Percentiles rank a stretch among this genome's conserved stretches.
Evolutionary conservation across 2,329 filamentous ascomycete species (phyloP).

Genomic region (Hymenoscyphus occultus): DNA sequence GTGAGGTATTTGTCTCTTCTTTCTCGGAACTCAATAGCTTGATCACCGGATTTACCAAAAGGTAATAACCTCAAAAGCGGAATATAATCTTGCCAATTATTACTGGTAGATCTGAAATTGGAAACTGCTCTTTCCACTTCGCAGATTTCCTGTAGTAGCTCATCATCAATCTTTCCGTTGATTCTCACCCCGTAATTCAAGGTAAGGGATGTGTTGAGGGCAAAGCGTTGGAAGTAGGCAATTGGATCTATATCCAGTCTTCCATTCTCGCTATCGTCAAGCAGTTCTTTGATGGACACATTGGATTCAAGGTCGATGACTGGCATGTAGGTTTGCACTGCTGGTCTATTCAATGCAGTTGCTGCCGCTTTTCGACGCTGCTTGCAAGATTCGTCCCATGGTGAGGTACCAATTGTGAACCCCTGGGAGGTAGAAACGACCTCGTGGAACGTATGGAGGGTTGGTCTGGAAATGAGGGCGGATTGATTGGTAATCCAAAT

Average conservation of each 20-base stretch:
- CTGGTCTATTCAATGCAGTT: constrained; percentile 72
- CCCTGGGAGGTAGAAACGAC: constrained; percentile 75
- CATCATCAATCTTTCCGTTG: constrained; percentile 64
- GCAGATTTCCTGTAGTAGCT: constrained; percentile 69
- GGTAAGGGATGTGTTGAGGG: constrained; percentile 73
- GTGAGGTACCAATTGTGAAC: constrained; percentile 79
- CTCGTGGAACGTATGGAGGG: constrained; percentile 76
- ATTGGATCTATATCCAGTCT: constrained; percentile 65
- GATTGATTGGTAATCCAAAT: constrained; percentile 80
- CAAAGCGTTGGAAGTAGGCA: constrained; percentile 71
- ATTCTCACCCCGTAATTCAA: constrained; percentile 79
- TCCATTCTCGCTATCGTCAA: constrained; percentile 61
- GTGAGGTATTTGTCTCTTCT: constrained; percentile 66
- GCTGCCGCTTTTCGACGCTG: constrained; percentile 72
- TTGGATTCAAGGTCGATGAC: constrained; percentile 76
- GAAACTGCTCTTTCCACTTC: constrained; percentile 73
- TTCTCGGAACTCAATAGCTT: constrained; percentile 63
- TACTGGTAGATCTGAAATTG: constrained; percentile 74
- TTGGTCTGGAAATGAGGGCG: constrained; percentile 72
- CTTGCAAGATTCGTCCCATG: constrained; percentile 82
- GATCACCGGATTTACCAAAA: constrained; percentile 51
- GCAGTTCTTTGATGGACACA: constrained; percentile 68
- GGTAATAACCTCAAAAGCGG: constrained; percentile 66
- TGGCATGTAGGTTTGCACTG: constrained; percentile 76
- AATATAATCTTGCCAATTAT: constrained; percentile 86